These are phyloP conservation scores for Chaetomiaceae sp. DNA, from an alignment of 2,329 filamentous ascomycete species.

Conservation along the genomic window DNA sequence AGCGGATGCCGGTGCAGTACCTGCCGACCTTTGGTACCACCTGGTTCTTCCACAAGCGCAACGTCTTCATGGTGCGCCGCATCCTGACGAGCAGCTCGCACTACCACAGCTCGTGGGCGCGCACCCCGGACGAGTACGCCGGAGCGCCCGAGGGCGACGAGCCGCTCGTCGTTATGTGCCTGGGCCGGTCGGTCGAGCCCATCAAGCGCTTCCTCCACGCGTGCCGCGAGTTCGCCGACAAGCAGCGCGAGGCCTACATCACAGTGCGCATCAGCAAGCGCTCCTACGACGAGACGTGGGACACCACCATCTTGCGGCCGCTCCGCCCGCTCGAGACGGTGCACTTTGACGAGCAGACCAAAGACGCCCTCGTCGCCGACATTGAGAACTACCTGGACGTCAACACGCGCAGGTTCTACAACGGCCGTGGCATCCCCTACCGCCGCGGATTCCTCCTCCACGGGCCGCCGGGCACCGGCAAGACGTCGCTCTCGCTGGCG, in stretches of 20 bases:
- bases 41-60: slow-evolving; percentile 31
- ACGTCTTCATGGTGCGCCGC: slow-evolving; percentile 33
- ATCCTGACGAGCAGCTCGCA: slow-evolving; percentile 22
- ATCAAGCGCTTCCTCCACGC: slow-evolving; percentile 40
- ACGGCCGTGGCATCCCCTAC: slow-evolving; percentile 68
- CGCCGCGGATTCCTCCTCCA: slow-evolving; percentile 66
- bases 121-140: slow-evolving; percentile 29
- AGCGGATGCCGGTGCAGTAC: slow-evolving; percentile 32
- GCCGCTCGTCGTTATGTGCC: slow-evolving; percentile 34
- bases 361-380: slow-evolving; percentile 62
- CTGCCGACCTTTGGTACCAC: slow-evolving; percentile 34
- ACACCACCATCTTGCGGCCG: slow-evolving; percentile 31
- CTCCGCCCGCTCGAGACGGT: slow-evolving; percentile 32
- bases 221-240: slow-evolving; percentile 41
- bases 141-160: slow-evolving; percentile 32
- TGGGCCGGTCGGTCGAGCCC: slow-evolving; percentile 41
- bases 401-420: slow-evolving; percentile 55
- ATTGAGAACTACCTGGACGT: slow-evolving; percentile 60
- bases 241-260: slow-evolving; percentile 32
- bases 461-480: slow-evolving; percentile 67
- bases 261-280: slow-evolving; percentile 31
- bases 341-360: slow-evolving; percentile 36
- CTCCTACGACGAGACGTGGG: slow-evolving; percentile 29
- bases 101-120: slow-evolving; percentile 13
- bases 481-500: slow-evolving; percentile 70